Evolutionary conservation across 768 basidiomycete genomes (phyloP).

Genomic region (Coprinopsis strossmayeri): DNA sequence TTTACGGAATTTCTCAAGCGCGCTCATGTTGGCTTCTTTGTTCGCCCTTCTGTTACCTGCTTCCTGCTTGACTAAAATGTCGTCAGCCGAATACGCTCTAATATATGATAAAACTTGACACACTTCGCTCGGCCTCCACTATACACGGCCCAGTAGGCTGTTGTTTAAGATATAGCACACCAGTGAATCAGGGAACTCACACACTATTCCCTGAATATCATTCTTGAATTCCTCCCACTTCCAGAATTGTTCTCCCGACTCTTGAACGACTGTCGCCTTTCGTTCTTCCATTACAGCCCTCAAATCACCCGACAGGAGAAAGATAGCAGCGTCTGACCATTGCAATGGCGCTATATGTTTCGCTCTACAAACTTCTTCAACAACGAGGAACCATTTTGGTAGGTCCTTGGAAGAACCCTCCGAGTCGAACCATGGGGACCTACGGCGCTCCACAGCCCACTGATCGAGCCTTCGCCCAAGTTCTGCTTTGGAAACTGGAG

Average conservation of each 20-base stretch:
- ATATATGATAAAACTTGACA: neutral
- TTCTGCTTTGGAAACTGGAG: no score
- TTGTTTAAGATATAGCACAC: neutral
- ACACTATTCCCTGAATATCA: neutral
- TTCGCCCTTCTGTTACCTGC: neutral
- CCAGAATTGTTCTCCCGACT: neutral
- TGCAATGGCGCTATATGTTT: no score
- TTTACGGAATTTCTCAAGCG: neutral
- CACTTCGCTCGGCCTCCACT: slow-evolving; percentile 1
- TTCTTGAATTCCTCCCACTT: slow-evolving; percentile 3
- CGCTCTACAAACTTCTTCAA: no score
- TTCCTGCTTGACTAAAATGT: neutral
- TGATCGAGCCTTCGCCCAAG: no score
- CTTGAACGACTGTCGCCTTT: neutral
- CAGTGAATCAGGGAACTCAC: neutral
- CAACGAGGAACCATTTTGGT: no score
- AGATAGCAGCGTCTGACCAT: neutral
- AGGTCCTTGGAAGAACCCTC: no score
- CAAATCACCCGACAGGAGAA: slow-evolving; percentile 2
- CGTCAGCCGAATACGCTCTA: neutral
- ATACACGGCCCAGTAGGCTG: neutral
- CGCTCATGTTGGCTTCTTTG: slow-evolving; percentile 1
- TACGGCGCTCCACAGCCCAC: no score
- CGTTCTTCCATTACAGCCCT: slow-evolving; percentile 2
- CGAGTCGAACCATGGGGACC: no score